phyloP scores from a whole-genome alignment of 2,329 filamentous ascomycete species.

The Cryphonectria nitschkei region DNA sequence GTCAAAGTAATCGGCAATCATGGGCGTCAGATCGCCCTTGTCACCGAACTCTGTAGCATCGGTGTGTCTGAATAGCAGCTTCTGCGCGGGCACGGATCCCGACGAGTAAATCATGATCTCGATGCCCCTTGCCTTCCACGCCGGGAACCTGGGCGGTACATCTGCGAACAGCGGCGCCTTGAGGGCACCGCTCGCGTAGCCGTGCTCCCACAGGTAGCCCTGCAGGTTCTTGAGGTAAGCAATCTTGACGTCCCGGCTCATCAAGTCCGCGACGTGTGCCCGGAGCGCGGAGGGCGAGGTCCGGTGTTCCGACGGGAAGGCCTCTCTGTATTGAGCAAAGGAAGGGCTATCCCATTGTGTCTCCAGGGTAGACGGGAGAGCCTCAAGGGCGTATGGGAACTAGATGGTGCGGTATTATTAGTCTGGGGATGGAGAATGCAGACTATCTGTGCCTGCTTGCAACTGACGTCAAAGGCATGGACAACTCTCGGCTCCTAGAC shows the following conservation, averaged over 20 bases:
- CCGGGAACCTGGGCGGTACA: constrained; percentile 64
- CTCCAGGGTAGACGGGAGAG: constrained; percentile 65
- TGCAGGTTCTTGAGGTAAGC: constrained; percentile 80
- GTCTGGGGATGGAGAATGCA: constrained; percentile 18
- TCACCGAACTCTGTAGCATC: constrained; percentile 44
- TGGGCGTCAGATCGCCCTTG: constrained; percentile 60
- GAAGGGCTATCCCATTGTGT: constrained; percentile 67
- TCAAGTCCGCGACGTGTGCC: constrained; percentile 71
- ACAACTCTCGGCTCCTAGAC: not conserved
- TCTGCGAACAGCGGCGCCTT: constrained; percentile 76
- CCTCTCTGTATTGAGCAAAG: constrained; percentile 70
- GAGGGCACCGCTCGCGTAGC: constrained; percentile 71
- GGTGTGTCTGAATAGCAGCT: constrained; percentile 74
- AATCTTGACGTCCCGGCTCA: constrained; percentile 72
- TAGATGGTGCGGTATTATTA: constrained; percentile 40
- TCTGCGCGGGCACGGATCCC: constrained; percentile 79
- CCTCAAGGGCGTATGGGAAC: constrained; percentile 77
- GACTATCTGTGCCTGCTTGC: constrained; percentile 11
- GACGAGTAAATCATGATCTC: constrained; percentile 79
- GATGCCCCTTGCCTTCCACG: constrained; percentile 60
- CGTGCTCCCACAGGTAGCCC: constrained; percentile 76
- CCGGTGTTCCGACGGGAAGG: constrained; percentile 70
- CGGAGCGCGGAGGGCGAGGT: constrained; percentile 62
- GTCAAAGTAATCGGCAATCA: constrained; percentile 74
- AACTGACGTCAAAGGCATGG: not conserved